These are phyloP conservation scores for Ettlia oleoabundans DNA, from an alignment of 139 green algal genomes.

Conservation along the genomic window DNA sequence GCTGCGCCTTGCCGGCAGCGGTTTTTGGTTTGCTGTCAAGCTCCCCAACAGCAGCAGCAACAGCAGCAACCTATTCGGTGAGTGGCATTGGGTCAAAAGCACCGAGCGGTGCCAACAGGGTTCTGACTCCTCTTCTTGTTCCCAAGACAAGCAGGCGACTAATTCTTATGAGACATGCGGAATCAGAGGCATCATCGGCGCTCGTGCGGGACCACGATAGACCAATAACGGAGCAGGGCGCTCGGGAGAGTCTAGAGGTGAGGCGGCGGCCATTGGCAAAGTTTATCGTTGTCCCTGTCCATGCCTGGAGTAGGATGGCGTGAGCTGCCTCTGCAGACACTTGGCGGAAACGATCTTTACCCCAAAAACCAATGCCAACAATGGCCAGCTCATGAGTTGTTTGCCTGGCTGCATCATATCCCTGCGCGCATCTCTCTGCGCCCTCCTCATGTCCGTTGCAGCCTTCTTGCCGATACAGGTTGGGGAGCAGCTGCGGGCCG, in stretches of 20 bases:
- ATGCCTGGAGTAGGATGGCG: too few species aligned
- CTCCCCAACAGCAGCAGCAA: background rate
- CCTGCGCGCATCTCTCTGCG: too few species aligned
- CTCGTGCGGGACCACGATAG: slow-evolving; percentile 71
- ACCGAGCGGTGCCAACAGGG: too few species aligned
- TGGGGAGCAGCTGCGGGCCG: slow-evolving; percentile 45
- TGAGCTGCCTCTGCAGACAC: too few species aligned
- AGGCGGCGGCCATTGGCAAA: slow-evolving; percentile 4
- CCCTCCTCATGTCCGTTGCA: too few species aligned
- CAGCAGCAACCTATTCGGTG: too few species aligned
- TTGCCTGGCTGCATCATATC: background rate
- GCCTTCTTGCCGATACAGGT: too few species aligned
- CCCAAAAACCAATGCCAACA: too few species aligned
- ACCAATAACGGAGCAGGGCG: slow-evolving; percentile 55
- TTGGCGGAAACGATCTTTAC: too few species aligned
- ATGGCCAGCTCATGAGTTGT: too few species aligned
- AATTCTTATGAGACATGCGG: slow-evolving; percentile 84
- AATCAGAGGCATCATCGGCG: slow-evolving; percentile 55
- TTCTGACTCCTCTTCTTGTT: background rate
- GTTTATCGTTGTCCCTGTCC: too few species aligned
- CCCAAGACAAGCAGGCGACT: slow-evolving; percentile 53
- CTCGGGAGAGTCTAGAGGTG: slow-evolving; percentile 39
- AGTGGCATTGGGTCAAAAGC: too few species aligned
- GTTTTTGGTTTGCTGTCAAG: background rate
- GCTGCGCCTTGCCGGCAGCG: background rate